Conservation (phyloP, 1,139 yeast species). For the Geotrichum carabidarum region DNA sequence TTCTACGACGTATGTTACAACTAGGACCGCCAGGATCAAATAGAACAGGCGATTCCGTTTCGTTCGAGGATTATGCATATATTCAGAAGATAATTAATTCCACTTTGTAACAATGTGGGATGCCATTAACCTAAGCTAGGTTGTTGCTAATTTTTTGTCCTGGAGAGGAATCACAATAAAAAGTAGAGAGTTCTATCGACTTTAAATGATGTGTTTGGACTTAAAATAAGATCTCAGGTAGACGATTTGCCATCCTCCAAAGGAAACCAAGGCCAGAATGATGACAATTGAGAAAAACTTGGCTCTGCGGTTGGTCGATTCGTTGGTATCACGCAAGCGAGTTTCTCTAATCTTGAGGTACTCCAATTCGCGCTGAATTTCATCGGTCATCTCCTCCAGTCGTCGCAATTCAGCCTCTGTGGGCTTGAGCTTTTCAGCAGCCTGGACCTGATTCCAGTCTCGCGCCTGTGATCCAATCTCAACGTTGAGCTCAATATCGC, state of each 20-base stretch:
- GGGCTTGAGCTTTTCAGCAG: constrained; percentile 88
- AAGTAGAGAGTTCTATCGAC: not conserved
- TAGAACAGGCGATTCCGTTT: not conserved
- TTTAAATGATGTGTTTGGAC: constrained; percentile 82
- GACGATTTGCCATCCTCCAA: constrained; percentile 88
- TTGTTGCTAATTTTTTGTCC: not conserved
- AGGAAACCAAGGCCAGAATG: constrained; percentile 60
- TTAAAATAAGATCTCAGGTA: constrained; percentile 90
- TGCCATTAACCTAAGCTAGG: not conserved
- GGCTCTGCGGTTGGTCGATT: constrained; percentile 77
- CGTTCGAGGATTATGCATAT: constrained; percentile 14
- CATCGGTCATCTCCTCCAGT: constrained; percentile 75
- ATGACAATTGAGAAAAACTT: constrained; percentile 74
- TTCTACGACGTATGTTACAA: constrained; percentile 13
- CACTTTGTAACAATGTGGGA: not conserved
- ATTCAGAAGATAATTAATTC: constrained; percentile 8
- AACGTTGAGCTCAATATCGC: constrained; percentile 77
- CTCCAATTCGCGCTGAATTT: constrained; percentile 69
- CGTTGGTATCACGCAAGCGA: constrained; percentile 92
- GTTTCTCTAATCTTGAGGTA: constrained; percentile 85
- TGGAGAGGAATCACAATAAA: not conserved
- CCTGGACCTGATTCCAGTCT: constrained; percentile 95
- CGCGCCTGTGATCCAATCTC: constrained; percentile 96
- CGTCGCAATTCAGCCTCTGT: constrained; percentile 83
- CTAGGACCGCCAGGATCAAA: not conserved